Conservation (phyloP, 2,329 filamentous ascomycete genomes). For the Aspergillus ustus region DNA sequence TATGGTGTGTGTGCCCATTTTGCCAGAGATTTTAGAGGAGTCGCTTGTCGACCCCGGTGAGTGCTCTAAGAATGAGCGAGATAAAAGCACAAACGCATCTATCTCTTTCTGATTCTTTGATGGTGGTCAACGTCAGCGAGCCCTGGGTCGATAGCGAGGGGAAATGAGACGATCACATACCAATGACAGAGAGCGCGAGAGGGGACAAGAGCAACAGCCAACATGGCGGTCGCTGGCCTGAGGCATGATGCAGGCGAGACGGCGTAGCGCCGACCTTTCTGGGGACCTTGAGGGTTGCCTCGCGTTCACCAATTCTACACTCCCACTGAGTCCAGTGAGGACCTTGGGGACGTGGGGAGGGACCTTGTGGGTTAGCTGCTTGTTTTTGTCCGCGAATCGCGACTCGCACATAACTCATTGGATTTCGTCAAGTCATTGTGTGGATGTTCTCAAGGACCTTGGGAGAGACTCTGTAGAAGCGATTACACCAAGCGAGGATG, state of each 20-base stretch:
- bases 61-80: constrained; percentile 14
- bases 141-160: constrained; percentile 3
- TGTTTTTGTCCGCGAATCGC: constrained; percentile 11
- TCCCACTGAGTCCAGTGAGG: constrained; percentile 10
- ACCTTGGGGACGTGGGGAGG: constrained; percentile 23
- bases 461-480: background rate
- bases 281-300: constrained; percentile 28
- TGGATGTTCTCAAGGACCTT: background rate
- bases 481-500: background rate
- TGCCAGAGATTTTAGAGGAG: constrained; percentile 15
- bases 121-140: constrained; percentile 1
- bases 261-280: background rate
- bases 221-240: constrained; percentile 20
- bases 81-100: constrained; percentile 13
- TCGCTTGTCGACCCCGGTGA: background rate
- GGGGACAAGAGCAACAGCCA: constrained; percentile 16
- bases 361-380: constrained; percentile 36
- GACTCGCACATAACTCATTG: constrained; percentile 4
- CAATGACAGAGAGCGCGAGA: constrained; percentile 17
- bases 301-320: background rate
- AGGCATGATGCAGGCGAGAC: constrained; percentile 22
- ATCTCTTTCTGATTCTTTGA: constrained; percentile 10
- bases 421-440: background rate
- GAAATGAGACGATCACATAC: constrained; percentile 18
- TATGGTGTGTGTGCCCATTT: constrained; percentile 39